These are phyloP conservation scores for Cavenderia fasciculata DNA, from an alignment of 78 protist species.

Conservation along the genomic window DNA sequence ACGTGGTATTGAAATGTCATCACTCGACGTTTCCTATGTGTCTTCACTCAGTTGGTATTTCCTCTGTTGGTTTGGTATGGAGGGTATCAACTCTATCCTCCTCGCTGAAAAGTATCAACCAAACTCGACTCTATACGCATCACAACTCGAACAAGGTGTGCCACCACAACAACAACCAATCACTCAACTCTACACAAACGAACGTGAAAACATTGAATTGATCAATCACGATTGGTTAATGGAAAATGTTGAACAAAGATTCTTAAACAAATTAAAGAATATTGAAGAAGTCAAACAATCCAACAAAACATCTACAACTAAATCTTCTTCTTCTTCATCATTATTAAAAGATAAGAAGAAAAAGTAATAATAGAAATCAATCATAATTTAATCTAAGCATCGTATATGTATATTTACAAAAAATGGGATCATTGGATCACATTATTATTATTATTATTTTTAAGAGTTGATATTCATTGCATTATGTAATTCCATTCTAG, in stretches of 20 bases:
- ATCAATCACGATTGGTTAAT: slow-evolving; percentile 57
- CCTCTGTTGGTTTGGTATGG: slow-evolving; percentile 88
- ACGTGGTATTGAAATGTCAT: slow-evolving; percentile 86
- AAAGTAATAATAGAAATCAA: too few relatives aligned
- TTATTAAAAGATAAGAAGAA: too few relatives aligned
- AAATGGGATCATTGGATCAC: too few relatives aligned
- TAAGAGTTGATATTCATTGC: too few relatives aligned
- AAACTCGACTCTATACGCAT: slow-evolving; percentile 5
- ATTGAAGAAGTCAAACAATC: too few relatives aligned
- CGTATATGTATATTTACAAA: too few relatives aligned
- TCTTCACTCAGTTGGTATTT: slow-evolving; percentile 87
- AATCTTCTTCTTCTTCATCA: too few relatives aligned
- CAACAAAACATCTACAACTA: too few relatives aligned
- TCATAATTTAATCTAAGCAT: too few relatives aligned
- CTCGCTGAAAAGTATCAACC: slow-evolving; percentile 42
- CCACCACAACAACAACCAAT: slow-evolving; percentile 58
- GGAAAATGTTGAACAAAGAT: slow-evolving; percentile 53
- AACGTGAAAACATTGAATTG: slow-evolving; percentile 82
- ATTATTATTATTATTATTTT: too few relatives aligned
- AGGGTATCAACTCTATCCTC: slow-evolving; percentile 84
- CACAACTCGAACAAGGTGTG: slow-evolving; percentile 22
- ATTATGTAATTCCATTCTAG: background rate
- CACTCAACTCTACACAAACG: slow-evolving; percentile 42
- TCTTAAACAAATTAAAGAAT: slow-evolving; percentile 13
- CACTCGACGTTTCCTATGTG: slow-evolving; percentile 89